Conservation (phyloP, 441 rosid species). For the Hura crepitans region DNA sequence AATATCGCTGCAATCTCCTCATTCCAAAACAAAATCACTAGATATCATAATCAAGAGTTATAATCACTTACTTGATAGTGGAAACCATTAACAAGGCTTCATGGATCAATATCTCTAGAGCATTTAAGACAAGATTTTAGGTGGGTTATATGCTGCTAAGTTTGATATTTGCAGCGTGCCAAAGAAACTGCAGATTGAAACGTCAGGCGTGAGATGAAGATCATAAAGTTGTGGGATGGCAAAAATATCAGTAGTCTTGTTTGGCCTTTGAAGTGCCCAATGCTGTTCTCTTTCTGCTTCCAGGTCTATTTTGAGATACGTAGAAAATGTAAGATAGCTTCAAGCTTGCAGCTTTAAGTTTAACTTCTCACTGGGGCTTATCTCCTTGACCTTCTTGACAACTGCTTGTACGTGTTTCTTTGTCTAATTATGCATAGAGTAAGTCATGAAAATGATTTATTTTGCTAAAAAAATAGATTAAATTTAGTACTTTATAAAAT, state of each 20-base stretch:
- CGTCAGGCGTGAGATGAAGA: conserved; percentile 37
- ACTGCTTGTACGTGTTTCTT: too few species aligned
- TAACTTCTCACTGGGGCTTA: background rate
- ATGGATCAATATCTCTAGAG: conserved; percentile 30
- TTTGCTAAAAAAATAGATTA: too few species aligned
- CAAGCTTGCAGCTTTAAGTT: too few species aligned
- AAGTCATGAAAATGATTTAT: too few species aligned
- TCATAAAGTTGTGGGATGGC: conserved; percentile 35
- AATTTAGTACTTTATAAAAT: too few species aligned
- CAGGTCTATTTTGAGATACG: background rate
- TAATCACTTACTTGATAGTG: conserved; percentile 18
- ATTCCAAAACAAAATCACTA: background rate
- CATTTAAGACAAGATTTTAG: conserved; percentile 33
- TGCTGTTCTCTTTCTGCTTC: conserved; percentile 21
- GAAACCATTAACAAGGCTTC: conserved; percentile 27
- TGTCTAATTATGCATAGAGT: too few species aligned
- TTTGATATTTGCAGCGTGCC: conserved; percentile 24
- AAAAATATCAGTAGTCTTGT: conserved; percentile 33
- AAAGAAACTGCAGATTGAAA: conserved; percentile 27
- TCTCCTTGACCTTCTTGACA: too few species aligned
- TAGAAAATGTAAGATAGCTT: background rate
- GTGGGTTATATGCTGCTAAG: conserved; percentile 29
- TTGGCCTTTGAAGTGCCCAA: conserved; percentile 37
- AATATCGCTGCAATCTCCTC: conserved; percentile 22
- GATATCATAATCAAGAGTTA: background rate